Base-by-base conservation (phyloP, 441 rosid species). In the Raphanus hybrid region DNA sequence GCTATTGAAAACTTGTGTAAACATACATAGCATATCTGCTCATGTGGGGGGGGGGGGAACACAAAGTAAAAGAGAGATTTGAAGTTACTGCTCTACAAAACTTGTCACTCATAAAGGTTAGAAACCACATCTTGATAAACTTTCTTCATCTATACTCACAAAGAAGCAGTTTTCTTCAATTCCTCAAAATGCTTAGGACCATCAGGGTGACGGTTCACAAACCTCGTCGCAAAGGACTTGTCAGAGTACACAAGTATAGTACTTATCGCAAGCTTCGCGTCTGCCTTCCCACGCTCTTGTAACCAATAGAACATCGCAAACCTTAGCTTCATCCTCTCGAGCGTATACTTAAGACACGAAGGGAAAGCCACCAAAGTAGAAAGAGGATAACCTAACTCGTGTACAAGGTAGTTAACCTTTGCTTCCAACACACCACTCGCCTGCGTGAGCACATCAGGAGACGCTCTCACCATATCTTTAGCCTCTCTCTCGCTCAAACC, bases 271-370 rank as follows among this genome's bases (percentile, higher is more conserved):
- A 80, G 80, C 34, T 6, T 43, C 6, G 79, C 75, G 48, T 48
- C 66, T 9, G 54, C 83, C 7, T 74, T 73, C 32, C 87, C 90
- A 64, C 81, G 80, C 39, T 75, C 79, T 79, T 71, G 86, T 75
- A 92, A 87, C 97, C 99, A 94, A 76, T 76, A 72, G 64, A 78
- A 86, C 97, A 94, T 90, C 14, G 78, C 75, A 35, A 86, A 52
- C 75, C 97, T 84, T 16, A 90, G 81, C 79, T 85, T 84, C 66
- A 89, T 83, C 75, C 94, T 84, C 54, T 73, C 68, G 6, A 52
- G 77, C 3, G 89, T 85, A 70, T 81, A 89, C 57, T 48, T 66
- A 32, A 92, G 85, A 84, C 75, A 91, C 29, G 88, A 73, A 20
- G 97, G 97, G 81, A 85, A 94, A 26, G 61, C 23, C 39, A 78